A percentile compares a stretch with the other conserved stretches of the same genome.
These are phyloP conservation scores for Tribonema minus DNA, from an alignment of 108 stramenopile genomes.

Conservation along the genomic window DNA sequence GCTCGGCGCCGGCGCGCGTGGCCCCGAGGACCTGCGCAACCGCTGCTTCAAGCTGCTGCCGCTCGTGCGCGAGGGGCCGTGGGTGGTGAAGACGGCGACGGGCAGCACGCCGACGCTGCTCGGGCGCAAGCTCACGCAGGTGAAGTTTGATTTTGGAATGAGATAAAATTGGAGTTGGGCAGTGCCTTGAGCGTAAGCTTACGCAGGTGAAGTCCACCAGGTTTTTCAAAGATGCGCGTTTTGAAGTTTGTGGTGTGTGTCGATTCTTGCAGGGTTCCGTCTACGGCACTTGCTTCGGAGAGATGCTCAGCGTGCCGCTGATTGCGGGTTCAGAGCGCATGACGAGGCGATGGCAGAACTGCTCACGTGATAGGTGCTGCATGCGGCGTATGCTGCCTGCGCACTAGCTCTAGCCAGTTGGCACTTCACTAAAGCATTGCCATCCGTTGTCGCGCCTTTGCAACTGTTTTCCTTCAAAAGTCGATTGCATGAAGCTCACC, in stretches of 20 bases:
- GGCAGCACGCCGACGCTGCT: conserved; percentile 50
- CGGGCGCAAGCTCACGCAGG: conserved; percentile 44
- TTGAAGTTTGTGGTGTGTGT: background rate
- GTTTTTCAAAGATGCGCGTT: too few relatives aligned
- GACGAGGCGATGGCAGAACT: background rate
- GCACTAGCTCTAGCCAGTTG: background rate
- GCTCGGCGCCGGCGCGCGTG: too few relatives aligned
- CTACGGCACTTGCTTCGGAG: background rate
- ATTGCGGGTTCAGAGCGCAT: background rate
- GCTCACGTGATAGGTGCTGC: background rate
- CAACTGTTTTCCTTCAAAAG: too few relatives aligned
- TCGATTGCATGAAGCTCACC: too few relatives aligned
- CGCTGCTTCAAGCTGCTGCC: conserved; percentile 56
- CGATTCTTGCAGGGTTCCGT: background rate
- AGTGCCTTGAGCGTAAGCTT: background rate
- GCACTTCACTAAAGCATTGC: too few relatives aligned
- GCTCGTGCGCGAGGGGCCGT: conserved; percentile 49
- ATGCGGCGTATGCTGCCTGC: background rate
- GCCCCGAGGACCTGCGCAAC: conserved; percentile 49
- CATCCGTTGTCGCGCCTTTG: too few relatives aligned
- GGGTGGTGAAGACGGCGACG: conserved; percentile 50
- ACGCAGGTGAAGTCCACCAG: too few relatives aligned
- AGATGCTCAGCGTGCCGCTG: background rate
- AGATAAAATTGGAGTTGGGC: background rate
- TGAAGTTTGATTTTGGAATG: background rate